Conservation (phyloP, 257 asterid species). For the Ajuga chamaepitys region DNA sequence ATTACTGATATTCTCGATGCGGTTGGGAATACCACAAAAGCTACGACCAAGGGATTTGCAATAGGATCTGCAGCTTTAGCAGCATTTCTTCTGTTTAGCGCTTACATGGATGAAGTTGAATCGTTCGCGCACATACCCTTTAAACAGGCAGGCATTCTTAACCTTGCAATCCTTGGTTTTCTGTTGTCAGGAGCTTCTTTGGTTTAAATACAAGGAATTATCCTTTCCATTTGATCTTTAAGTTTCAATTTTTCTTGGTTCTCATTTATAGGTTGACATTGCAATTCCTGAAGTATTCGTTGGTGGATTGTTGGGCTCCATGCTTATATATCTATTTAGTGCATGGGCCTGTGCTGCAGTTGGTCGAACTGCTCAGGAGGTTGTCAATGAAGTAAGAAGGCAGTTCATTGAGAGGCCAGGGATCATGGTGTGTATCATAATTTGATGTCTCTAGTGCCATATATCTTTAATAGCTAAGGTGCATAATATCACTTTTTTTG, state of each 20-base stretch:
- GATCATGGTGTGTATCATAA: constrained; percentile 69
- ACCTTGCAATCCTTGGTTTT: constrained; percentile 6
- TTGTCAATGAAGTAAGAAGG: constrained; percentile 95
- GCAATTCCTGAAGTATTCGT: constrained; percentile 97
- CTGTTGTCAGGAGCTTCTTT: constrained; percentile 1
- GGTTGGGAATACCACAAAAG: constrained; percentile 98
- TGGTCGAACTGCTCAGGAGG: constrained; percentile 98
- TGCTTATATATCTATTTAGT: constrained; percentile 94
- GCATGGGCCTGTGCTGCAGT: constrained; percentile 99
- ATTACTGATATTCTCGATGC: constrained; percentile 98
- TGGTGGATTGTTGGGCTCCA: constrained; percentile 95
- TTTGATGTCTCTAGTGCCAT: constrained; percentile 6
- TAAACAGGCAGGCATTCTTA: constrained; percentile 45
- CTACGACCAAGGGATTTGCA: constrained; percentile 99
- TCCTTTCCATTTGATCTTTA: background rate
- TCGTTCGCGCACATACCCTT: constrained; percentile 66
- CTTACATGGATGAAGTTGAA: constrained; percentile 98
- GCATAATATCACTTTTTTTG: constrained; percentile 8
- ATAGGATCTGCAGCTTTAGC: constrained; percentile 99
- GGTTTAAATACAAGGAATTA: background rate
- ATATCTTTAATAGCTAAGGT: constrained; percentile 5
- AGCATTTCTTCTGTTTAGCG: constrained; percentile 95
- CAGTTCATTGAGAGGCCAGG: constrained; percentile 99
- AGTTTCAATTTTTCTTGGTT: constrained; percentile 5
- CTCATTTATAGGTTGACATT: constrained; percentile 70